A percentile compares a stretch with the other conserved stretches of the same genome.
These are phyloP conservation scores for Metarhizium anisopliae DNA, from an alignment of 2,329 filamentous ascomycete genomes.

Conservation along the genomic window DNA sequence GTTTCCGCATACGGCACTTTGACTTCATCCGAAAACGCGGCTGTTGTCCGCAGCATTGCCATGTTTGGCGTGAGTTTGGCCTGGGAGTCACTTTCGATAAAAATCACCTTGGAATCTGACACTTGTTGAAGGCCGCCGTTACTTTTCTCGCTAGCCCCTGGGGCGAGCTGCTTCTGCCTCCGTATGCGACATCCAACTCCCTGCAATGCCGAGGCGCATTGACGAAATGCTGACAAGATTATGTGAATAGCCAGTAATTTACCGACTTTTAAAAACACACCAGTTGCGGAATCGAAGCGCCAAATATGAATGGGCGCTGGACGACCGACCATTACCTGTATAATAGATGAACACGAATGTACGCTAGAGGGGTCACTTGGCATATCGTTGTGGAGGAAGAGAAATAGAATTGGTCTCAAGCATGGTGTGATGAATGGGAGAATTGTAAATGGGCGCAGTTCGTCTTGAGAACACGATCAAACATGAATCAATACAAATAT, in stretches of 20 bases:
- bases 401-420: not conserved
- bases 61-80: slow-evolving; percentile 54
- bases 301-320: not conserved
- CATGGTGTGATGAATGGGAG: not conserved
- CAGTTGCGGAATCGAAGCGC: not conserved
- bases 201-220: not conserved
- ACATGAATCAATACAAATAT: not conserved
- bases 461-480: not conserved
- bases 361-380: slow-evolving; percentile 1
- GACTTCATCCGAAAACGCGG: slow-evolving; percentile 59
- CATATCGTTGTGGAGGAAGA: not conserved
- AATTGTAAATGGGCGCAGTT: not conserved
- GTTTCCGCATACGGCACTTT: slow-evolving; percentile 51
- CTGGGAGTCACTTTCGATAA: not conserved
- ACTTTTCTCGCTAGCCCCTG: slow-evolving; percentile 59
- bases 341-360: slow-evolving; percentile 13
- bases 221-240: not conserved
- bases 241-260: slow-evolving; percentile 2
- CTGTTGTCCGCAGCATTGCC: slow-evolving; percentile 57
- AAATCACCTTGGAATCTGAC: slow-evolving; percentile 3
- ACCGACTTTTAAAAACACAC: not conserved
- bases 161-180: slow-evolving; percentile 58
- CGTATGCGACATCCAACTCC: slow-evolving; percentile 32
- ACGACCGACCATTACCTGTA: slow-evolving; percentile 14
- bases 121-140: slow-evolving; percentile 24